Evolutionary conservation across 371 early-diverging fungal species (phyloP), one percentile per base, ranked within the genome.

Genomic region (Mortierella sp.): DNA sequence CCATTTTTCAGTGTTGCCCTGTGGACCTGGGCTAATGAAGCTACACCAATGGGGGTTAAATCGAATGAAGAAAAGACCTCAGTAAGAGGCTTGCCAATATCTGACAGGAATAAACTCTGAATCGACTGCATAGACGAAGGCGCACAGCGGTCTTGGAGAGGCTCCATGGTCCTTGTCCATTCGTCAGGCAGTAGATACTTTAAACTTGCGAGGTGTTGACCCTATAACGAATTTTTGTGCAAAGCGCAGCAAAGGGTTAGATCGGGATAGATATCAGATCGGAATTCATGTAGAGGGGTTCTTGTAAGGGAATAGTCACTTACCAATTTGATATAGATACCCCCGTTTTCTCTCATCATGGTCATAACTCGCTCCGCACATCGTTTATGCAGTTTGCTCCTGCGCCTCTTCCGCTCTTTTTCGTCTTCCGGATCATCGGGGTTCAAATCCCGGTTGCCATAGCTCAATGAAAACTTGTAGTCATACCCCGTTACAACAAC

Each of bases 291-390:
- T 24, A 20, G 24, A 12, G 20, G 28, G 10, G 3, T 20, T 18
- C 3, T 4, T 2, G 2, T 22, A 30, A 58, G 30, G 5, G 11
- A 51, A 18, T 51, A 45, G n/a, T 32, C 26, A 49, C 64, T 51
- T 83, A 81, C 89, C 57, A 97, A 86, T 75, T 97, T 97, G 77
- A 97, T 94, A 74, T 96, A 97, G 43, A 96, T 92, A 12, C 98
- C 98, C 28, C 96, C 96, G 64, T 93, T 87, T 28, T 78, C 78
- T 66, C 86, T 78, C 43, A 90, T 84, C 32, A 90, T 90, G 24
- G 73, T 77, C 45, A 93, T 78, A 9, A 94, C 74, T 49, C 89
- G 62, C 14, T 91, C 75, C 0, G 96, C 95, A 61, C 84, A 85
- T 4, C 89, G 83, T 51, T 77, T 66, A 67, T 90, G 87, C 20